Base-by-base conservation (phyloP, 768 basidiomycete species). In the Boletus rubescentipes region DNA sequence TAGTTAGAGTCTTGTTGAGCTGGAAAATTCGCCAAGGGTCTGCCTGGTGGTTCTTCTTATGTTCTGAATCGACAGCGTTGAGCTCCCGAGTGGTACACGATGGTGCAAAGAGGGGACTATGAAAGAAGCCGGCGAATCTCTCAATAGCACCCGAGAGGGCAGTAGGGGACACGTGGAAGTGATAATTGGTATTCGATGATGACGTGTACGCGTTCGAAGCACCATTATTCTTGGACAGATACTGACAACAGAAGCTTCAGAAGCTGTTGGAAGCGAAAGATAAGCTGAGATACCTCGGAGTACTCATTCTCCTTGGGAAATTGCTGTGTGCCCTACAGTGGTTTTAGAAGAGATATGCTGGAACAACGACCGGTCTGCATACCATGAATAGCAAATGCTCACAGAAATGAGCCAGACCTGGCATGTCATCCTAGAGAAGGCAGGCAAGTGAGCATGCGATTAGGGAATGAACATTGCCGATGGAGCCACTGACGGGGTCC, bases 371-470 rank as follows among this genome's bases (percentile, higher is more conserved):
- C 32, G 32, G 7, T 31, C 9, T 5, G 69, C 85, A 57, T 62
- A 93, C 95, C 86, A 99, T 92, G 73, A 99, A 99, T 57, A 97
- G 72, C 45, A 99, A 68, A 70, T 99, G 96, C 69, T 99, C 96
- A 73, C 94, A 95, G 67, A 95, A 95, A 71, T 96, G 93, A 44
- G 93, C 93, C 40, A 95, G 79, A 11, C 93, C 93, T 10, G 91
- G 93, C 81, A 94, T 89, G 66, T 96, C 93, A 67, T 81, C 85
- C 85, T 91, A 44, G 41, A 54, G 7, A 40, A 29, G 41, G 35
- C 15, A 10, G 30, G 21, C n/a, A n/a, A n/a, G 30, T 57, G 9
- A 65, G 48, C 0, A 43, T 10, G n/a, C 3, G 3, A n/a, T 18
- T 11, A 38, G 44, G n/a, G 32, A 47, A 18, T 16, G 26, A 18